phyloP scores from a whole-genome alignment of 805 yeast genomes.

The Kuraishia piskuri region DNA sequence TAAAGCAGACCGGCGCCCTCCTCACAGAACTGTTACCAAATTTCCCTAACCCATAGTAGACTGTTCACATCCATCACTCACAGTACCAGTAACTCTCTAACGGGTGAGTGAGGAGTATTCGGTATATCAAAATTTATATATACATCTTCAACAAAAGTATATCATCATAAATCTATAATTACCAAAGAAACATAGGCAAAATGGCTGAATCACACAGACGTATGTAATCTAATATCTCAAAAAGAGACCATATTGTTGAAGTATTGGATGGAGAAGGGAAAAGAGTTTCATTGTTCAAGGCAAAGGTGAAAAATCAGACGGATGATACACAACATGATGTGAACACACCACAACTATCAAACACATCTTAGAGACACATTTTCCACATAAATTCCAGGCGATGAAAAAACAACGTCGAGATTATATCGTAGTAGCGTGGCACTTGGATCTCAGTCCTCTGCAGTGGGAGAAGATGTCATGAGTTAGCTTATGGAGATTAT shows the following conservation, averaged over 20 bases:
- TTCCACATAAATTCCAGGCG: too few species aligned
- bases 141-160: background rate
- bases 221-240: slow-evolving; percentile 38
- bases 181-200: slow-evolving; percentile 19
- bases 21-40: background rate
- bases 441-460: background rate
- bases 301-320: background rate
- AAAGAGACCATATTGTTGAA: background rate
- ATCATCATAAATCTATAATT: background rate
- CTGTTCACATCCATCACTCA: background rate
- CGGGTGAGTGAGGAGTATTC: background rate
- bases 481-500: background rate
- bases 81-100: background rate
- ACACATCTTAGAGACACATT: too few species aligned
- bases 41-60: background rate
- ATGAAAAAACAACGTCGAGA: background rate
- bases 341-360: background rate
- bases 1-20: background rate
- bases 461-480: background rate
- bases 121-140: background rate
- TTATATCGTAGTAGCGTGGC: background rate
- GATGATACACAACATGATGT: background rate
- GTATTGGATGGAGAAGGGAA: background rate
- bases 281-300: background rate
- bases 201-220: slow-evolving; percentile 98